Evolutionary conservation across 176 grass and related monocot species (phyloP).

Genomic region (Coix lacrymajobi): DNA sequence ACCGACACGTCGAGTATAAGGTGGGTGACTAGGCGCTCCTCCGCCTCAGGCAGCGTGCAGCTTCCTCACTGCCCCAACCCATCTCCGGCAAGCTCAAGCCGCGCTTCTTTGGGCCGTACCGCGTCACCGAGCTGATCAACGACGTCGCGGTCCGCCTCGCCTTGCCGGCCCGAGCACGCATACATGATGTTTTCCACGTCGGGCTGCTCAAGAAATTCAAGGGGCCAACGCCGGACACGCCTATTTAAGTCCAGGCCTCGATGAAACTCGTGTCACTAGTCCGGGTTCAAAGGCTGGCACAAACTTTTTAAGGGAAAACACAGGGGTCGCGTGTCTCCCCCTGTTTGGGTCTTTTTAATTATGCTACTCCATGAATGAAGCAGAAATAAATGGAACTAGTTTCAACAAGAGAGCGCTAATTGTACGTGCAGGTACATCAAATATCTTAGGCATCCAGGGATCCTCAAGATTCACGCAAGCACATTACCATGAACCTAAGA

Average conservation of each 20-base stretch:
- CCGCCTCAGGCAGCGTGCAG: no score
- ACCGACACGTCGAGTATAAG: no score
- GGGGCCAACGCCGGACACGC: no score
- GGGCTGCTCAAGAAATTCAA: no score
- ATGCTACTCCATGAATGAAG: neutral
- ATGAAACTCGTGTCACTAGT: neutral
- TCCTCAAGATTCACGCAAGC: neutral
- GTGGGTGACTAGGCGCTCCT: no score
- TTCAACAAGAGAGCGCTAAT: neutral
- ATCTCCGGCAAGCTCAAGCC: no score
- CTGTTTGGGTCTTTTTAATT: neutral
- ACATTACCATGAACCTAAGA: neutral
- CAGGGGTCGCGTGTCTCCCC: neutral
- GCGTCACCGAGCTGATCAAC: no score
- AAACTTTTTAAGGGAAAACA: neutral
- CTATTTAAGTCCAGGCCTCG: neutral
- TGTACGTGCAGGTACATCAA: neutral
- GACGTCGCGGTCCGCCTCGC: no score
- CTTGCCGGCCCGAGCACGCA: no score
- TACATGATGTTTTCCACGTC: no score
- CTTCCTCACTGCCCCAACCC: no score
- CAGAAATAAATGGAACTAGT: neutral
- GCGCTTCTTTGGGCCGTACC: no score
- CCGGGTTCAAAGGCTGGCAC: neutral
- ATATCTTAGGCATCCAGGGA: neutral